phyloP scores from a whole-genome alignment of 1,139 yeast species.

The Nakaseomyces uthaithaninus region DNA sequence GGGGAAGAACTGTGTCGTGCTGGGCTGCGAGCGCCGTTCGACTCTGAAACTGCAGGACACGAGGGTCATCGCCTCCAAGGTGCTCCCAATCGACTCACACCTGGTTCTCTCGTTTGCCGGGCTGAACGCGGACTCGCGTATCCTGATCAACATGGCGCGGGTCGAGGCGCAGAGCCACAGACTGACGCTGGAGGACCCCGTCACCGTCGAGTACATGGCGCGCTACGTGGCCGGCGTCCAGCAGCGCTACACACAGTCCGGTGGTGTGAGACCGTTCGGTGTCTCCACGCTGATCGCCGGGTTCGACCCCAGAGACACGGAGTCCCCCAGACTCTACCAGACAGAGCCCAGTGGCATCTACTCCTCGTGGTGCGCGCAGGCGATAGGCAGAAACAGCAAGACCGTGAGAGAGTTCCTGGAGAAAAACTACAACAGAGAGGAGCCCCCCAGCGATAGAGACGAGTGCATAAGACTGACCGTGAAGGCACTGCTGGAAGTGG shows the following conservation, averaged over 20 bases:
- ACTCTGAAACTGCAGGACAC: conserved; percentile 94
- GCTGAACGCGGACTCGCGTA: conserved; percentile 93
- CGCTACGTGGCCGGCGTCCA: conserved; percentile 95
- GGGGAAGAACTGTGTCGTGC: conserved; percentile 78
- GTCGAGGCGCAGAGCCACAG: conserved; percentile 97
- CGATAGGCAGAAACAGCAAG: conserved; percentile 91
- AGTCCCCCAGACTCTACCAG: conserved; percentile 70
- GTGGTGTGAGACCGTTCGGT: conserved; percentile 96
- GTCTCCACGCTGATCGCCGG: conserved; percentile 94
- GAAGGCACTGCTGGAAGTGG: conserved; percentile 85
- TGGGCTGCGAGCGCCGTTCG: conserved; percentile 95
- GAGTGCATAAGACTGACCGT: conserved; percentile 76
- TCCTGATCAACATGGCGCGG: conserved; percentile 89
- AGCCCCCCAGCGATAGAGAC: conserved; percentile 61
- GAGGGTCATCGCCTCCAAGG: conserved; percentile 89
- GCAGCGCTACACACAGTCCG: conserved; percentile 95
- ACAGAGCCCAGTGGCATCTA: conserved; percentile 98
- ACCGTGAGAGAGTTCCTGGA: conserved; percentile 94
- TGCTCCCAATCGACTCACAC: conserved; percentile 85
- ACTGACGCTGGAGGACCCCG: conserved; percentile 89
- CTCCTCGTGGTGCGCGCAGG: conserved; percentile 98
- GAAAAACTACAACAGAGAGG: conserved; percentile 54
- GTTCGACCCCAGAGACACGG: conserved; percentile 75
- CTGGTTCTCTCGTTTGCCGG: conserved; percentile 94
- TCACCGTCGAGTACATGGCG: conserved; percentile 83